phyloP scores from a whole-genome alignment of 495 filamentous ascomycete species.

The Apiosordaria backusii region DNA sequence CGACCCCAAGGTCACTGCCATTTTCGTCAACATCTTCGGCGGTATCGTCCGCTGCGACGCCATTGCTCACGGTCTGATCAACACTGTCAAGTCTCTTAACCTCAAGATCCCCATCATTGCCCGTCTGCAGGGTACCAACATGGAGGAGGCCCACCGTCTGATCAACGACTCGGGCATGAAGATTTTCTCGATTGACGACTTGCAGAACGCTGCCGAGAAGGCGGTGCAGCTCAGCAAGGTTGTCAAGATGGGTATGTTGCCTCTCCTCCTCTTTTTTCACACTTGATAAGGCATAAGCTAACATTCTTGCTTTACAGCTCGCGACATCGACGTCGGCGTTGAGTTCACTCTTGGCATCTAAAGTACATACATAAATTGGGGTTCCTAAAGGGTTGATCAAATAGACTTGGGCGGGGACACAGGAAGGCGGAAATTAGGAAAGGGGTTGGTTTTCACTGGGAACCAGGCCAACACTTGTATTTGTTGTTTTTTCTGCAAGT shows the following conservation, averaged over 20 bases:
- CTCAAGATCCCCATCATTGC: slow-evolving; percentile 95
- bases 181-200: slow-evolving; percentile 99
- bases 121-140: slow-evolving; percentile 96
- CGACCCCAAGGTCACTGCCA: slow-evolving; percentile 96
- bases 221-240: slow-evolving; percentile 98
- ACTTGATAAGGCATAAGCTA: neutral
- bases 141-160: slow-evolving; percentile 91
- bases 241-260: slow-evolving; percentile 89
- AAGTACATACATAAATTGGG: slow-evolving; percentile 19
- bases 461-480: neutral
- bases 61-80: slow-evolving; percentile 93
- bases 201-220: slow-evolving; percentile 96
- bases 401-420: neutral
- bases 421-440: neutral
- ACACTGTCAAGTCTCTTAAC: slow-evolving; percentile 88
- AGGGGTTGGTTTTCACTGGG: neutral
- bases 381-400: neutral
- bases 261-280: neutral
- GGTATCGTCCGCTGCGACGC: slow-evolving; percentile 98
- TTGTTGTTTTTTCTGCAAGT: neutral
- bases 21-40: slow-evolving; percentile 99
- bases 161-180: slow-evolving; percentile 98
- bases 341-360: slow-evolving; percentile 97
- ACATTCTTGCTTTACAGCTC: slow-evolving; percentile 50
- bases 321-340: slow-evolving; percentile 96